phyloP scores from a whole-genome alignment of 1,139 yeast species.

The Diutina rugosa region DNA sequence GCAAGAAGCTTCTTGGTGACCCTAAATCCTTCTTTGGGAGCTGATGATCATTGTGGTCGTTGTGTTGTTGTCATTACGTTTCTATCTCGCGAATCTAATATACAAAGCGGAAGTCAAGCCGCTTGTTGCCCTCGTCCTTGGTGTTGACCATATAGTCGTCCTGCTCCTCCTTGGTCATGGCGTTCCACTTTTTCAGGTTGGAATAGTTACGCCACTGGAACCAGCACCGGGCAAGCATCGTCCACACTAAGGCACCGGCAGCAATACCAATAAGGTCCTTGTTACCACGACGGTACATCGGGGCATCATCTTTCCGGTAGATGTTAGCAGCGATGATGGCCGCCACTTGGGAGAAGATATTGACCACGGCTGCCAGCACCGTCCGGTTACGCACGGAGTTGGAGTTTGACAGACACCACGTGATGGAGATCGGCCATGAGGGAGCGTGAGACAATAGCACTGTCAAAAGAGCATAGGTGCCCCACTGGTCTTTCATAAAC shows the following conservation, averaged over 20 bases:
- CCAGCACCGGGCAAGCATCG: conserved; percentile 14
- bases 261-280: conserved; percentile 4
- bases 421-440: conserved; percentile 10
- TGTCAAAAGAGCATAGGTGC: neutral
- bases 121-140: conserved; percentile 38
- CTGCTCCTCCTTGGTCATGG: conserved; percentile 33
- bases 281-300: conserved; percentile 1
- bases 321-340: conserved; percentile 7
- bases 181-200: conserved; percentile 33
- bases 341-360: conserved; percentile 12
- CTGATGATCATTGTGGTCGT: neutral
- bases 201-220: conserved; percentile 34
- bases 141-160: conserved; percentile 28
- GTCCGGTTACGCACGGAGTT: conserved; percentile 12
- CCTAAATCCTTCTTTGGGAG: neutral
- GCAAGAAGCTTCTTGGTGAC: neutral
- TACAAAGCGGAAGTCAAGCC: conserved; percentile 37
- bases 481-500: neutral
- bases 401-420: conserved; percentile 12
- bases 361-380: conserved; percentile 13
- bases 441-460: neutral
- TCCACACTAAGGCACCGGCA: conserved; percentile 3
- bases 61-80: too few relatives aligned
- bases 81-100: conserved; percentile 3
- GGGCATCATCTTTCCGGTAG: conserved; percentile 1